Percentiles rank a stretch among this genome's conserved stretches.
Conservation (phyloP, 306 rosid genomes). For the Citrullus colocynthis region DNA sequence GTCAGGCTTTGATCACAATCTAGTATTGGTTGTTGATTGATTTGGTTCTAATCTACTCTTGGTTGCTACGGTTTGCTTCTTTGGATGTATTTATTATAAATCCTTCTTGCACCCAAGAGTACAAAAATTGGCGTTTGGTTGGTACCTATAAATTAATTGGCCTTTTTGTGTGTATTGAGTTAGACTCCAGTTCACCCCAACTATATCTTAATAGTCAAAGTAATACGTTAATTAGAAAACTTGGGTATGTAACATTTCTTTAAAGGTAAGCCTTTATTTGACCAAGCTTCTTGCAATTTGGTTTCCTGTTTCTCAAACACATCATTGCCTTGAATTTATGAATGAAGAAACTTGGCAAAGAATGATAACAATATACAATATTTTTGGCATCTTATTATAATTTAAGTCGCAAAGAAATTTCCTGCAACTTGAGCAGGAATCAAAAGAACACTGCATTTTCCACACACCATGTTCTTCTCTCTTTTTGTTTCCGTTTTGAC, state of each 20-base stretch:
- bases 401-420: conserved; percentile 13
- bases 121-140: background rate
- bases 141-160: background rate
- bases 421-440: conserved; percentile 30
- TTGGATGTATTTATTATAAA: background rate
- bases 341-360: background rate
- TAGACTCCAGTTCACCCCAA: background rate
- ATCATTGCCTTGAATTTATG: background rate
- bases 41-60: conserved; percentile 33
- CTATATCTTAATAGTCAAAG: background rate
- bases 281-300: background rate
- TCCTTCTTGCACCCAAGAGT: background rate
- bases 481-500: background rate
- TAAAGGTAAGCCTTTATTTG: background rate
- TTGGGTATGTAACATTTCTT: background rate
- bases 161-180: background rate
- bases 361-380: background rate
- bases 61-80: conserved; percentile 18
- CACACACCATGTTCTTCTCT: background rate
- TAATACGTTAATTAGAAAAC: background rate
- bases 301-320: background rate
- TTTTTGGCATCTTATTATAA: background rate
- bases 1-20: conserved; percentile 80
- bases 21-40: conserved; percentile 55
- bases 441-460: conserved; percentile 6